Percentiles rank a stretch among this genome's conserved stretches.
Conservation (phyloP, 2,329 filamentous ascomycete species). For the Fusarium gaditjirri region DNA sequence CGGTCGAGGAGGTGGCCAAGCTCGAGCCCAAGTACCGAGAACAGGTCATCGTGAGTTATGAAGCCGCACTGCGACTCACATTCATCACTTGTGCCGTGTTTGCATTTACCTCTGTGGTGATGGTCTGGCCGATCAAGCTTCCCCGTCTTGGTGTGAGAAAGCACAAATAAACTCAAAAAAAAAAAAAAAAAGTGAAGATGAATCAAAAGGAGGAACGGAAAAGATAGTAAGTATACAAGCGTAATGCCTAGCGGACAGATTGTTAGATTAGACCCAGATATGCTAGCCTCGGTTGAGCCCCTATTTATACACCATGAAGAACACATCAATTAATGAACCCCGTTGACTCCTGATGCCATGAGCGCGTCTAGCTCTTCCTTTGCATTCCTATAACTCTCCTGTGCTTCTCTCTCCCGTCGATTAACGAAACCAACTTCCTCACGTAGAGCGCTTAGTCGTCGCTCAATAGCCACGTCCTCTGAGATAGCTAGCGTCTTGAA, state of each 20-base stretch:
- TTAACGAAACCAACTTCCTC: conserved; percentile 87
- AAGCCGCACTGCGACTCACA: conserved; percentile 59
- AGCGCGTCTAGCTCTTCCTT: conserved; percentile 81
- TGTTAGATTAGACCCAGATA: conserved; percentile 31
- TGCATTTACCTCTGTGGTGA: conserved; percentile 57
- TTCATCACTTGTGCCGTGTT: conserved; percentile 59
- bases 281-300: conserved; percentile 29
- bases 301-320: conserved; percentile 39
- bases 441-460: conserved; percentile 77
- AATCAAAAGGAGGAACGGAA: conserved; percentile 1
- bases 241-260: conserved; percentile 25
- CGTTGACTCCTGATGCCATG: conserved; percentile 49
- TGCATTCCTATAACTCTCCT: conserved; percentile 81
- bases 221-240: neutral
- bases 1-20: conserved; percentile 63
- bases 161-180: conserved; percentile 3
- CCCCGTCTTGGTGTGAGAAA: conserved; percentile 61
- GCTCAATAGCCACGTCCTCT: conserved; percentile 79
- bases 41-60: conserved; percentile 67
- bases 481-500: conserved; percentile 81
- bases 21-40: conserved; percentile 59
- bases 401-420: conserved; percentile 86
- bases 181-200: neutral
- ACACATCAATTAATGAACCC: conserved; percentile 50
- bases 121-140: conserved; percentile 64